Evolutionary conservation across 2,329 filamentous ascomycete species (phyloP).

Genomic region (Trichoderma citrinoviride): DNA sequence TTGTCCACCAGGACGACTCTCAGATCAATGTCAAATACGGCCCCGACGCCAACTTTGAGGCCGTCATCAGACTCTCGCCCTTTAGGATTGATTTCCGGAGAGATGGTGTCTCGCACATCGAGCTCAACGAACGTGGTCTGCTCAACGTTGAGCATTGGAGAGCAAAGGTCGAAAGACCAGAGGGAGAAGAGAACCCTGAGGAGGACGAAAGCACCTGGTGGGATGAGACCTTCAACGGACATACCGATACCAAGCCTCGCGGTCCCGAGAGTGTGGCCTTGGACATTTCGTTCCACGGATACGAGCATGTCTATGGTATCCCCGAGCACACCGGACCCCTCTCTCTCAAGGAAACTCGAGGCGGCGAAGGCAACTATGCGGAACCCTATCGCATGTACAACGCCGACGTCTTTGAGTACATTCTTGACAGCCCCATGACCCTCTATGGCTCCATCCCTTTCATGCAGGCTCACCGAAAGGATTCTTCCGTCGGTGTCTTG

Average conservation of each 20-base stretch:
- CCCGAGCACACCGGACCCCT: slow-evolving; percentile 88
- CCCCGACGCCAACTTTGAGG: slow-evolving; percentile 71
- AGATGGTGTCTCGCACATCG: slow-evolving; percentile 77
- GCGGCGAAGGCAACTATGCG: slow-evolving; percentile 77
- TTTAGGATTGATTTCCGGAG: slow-evolving; percentile 85
- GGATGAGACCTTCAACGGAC: slow-evolving; percentile 94
- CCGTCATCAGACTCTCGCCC: slow-evolving; percentile 77
- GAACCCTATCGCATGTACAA: slow-evolving; percentile 97
- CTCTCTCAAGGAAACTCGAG: slow-evolving; percentile 85
- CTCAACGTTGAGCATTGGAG: slow-evolving; percentile 97
- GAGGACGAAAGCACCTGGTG: slow-evolving; percentile 89
- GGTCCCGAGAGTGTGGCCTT: slow-evolving; percentile 89
- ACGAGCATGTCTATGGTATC: slow-evolving; percentile 90
- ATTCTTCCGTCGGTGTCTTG: slow-evolving; percentile 91
- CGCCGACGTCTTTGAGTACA: slow-evolving; percentile 95
- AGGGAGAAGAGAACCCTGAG: slow-evolving; percentile 53
- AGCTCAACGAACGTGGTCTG: slow-evolving; percentile 84
- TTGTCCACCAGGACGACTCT: slow-evolving; percentile 62
- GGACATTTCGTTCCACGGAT: slow-evolving; percentile 89
- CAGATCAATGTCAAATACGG: slow-evolving; percentile 80
- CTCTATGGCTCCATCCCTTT: slow-evolving; percentile 96
- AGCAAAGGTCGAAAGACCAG: slow-evolving; percentile 68
- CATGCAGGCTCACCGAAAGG: slow-evolving; percentile 94
- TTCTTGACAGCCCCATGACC: slow-evolving; percentile 96
- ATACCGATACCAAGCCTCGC: slow-evolving; percentile 91